Evolutionary conservation across 2,329 filamentous ascomycete species (phyloP).

Genomic region (Talaromyces sp.): DNA sequence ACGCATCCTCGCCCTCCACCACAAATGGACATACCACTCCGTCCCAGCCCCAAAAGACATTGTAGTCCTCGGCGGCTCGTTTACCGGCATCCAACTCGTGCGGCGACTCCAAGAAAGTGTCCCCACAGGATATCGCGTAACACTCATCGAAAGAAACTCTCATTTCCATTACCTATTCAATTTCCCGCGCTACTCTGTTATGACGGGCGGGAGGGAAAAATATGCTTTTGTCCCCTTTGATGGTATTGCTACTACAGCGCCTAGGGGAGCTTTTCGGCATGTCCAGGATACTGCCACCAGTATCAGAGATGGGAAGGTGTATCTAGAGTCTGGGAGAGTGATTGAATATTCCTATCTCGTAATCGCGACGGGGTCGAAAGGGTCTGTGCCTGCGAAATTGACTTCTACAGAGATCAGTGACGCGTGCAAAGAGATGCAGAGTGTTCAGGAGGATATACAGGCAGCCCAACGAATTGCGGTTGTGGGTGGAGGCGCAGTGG

Average conservation of each 20-base stretch:
- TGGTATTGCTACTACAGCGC: background rate
- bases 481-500: slow-evolving; percentile 7
- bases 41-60: slow-evolving; percentile 6
- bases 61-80: slow-evolving; percentile 9
- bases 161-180: slow-evolving; percentile 14
- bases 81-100: slow-evolving; percentile 2
- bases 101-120: slow-evolving; percentile 1
- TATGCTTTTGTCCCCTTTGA: slow-evolving; percentile 11
- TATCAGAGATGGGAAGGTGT: background rate
- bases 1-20: background rate
- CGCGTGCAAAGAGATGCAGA: background rate
- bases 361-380: slow-evolving; percentile 1
- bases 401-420: slow-evolving; percentile 7
- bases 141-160: slow-evolving; percentile 7
- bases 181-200: slow-evolving; percentile 11
- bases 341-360: slow-evolving; percentile 9
- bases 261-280: background rate
- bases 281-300: background rate
- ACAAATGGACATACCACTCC: slow-evolving; percentile 5
- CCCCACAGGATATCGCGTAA: slow-evolving; percentile 4
- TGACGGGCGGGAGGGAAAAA: slow-evolving; percentile 1
- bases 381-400: background rate
- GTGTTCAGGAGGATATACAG: slow-evolving; percentile 1
- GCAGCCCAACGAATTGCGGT: background rate
- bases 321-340: background rate